A percentile compares a stretch with the other conserved stretches of the same genome.
phyloP scores from a whole-genome alignment of 1,139 yeast species.

The Neolecta irregularis region DNA sequence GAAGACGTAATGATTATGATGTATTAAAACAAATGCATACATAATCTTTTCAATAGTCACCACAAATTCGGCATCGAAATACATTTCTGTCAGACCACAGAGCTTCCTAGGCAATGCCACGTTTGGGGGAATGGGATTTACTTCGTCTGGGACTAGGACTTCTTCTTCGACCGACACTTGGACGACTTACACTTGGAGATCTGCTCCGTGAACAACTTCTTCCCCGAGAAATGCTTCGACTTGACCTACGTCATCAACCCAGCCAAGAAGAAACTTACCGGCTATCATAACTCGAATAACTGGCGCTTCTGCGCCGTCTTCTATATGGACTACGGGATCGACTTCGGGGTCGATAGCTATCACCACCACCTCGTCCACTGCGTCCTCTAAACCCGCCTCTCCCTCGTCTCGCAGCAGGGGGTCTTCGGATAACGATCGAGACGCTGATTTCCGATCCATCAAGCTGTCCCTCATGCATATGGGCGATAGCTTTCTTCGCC shows the following conservation, averaged over 20 bases:
- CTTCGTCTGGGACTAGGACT: too few species aligned
- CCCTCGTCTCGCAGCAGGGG: neutral
- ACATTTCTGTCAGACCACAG: too few species aligned
- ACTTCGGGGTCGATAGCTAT: constrained; percentile 2
- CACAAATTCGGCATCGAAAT: too few species aligned
- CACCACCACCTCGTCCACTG: constrained; percentile 3
- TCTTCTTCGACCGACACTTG: too few species aligned
- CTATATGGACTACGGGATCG: neutral
- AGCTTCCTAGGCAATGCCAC: too few species aligned
- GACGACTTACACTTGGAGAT: constrained; percentile 1
- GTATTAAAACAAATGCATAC: too few species aligned
- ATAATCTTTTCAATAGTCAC: too few species aligned
- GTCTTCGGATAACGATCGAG: constrained; percentile 3
- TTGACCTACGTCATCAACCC: neutral
- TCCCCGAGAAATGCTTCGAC: neutral
- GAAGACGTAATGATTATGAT: too few species aligned
- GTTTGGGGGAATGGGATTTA: too few species aligned
- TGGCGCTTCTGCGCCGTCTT: too few species aligned
- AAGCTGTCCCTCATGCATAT: constrained; percentile 7
- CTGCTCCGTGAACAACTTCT: constrained; percentile 4
- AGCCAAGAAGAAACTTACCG: too few species aligned
- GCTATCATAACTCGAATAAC: too few species aligned
- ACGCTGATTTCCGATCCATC: constrained; percentile 5
- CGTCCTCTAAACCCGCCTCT: constrained; percentile 3
- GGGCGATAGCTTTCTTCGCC: constrained; percentile 4